Base-by-base conservation (phyloP, 2,329 filamentous ascomycete genomes). In the Fusarium metavorans region DNA sequence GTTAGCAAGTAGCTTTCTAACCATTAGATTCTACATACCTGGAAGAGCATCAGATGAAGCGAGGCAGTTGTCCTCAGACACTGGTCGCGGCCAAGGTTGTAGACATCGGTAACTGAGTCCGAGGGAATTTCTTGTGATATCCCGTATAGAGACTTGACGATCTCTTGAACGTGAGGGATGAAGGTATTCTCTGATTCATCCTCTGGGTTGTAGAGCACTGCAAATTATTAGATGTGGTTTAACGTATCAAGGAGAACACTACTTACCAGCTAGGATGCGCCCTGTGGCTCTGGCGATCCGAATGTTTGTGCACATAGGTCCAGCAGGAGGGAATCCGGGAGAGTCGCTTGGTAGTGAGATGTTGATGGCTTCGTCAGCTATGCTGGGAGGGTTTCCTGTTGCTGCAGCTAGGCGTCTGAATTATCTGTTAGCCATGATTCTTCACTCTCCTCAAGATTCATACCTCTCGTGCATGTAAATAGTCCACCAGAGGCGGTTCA, bases 1-100 rank as follows among this genome's bases (percentile, higher is more conserved):
- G 16, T 75, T n/a, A 76, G 59, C 20, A 66, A 7, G 5, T 5
- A 16, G 4, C 1, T 0, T 5, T 4, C 7, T 13, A 1, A 0
- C 4, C 2, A 6, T 10, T 9, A 1, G 5, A 9, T 13, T 6
- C 39, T 14, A 20, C 66, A 1, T 68, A 81, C 80, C 71, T 81
- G 80, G 43, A 81, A 81, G 7, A 81, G 71, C 80, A 81, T 81
- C 52, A 81, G 71, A 50, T 81, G 80, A 3, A 81, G 52, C 1
- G 79, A 81, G 14, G 80, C 80, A 20, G 79, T 80, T 1, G 80
- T 81, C 59, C 80, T 70, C 25, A 81, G 34, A 16, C 76, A 79
- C 6, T 81, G 76, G n/a, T 80, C 78, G 18, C 68, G 65, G 11
- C 76, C 66, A 65, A 78, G 57, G 52, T 74, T 72, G 39, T 78